These are phyloP conservation scores for Hamigera avellanea DNA, from an alignment of 495 filamentous ascomycete genomes.

Conservation along the genomic window DNA sequence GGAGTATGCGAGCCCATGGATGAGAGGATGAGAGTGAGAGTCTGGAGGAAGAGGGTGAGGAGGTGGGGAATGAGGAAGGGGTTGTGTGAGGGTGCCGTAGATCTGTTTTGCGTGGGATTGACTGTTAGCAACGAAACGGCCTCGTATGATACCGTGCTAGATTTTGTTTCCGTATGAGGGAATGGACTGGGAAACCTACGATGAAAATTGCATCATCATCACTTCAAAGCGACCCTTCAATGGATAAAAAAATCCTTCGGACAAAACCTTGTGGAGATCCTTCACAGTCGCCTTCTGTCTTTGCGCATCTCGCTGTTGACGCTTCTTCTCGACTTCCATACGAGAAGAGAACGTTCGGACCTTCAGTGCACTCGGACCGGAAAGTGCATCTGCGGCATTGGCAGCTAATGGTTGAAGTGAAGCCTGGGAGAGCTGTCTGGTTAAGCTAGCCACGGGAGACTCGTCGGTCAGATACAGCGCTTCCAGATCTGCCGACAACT, in stretches of 20 bases:
- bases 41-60: slow-evolving; percentile 39
- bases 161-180: no score
- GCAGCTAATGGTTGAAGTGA: slow-evolving; percentile 75
- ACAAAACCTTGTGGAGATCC: slow-evolving; percentile 61
- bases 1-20: slow-evolving; percentile 36
- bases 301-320: slow-evolving; percentile 33
- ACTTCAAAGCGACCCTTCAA: slow-evolving; percentile 42
- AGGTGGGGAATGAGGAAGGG: slow-evolving; percentile 33
- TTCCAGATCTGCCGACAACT: slow-evolving; percentile 45
- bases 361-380: slow-evolving; percentile 76
- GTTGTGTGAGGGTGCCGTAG: slow-evolving; percentile 25
- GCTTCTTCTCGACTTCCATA: slow-evolving; percentile 55
- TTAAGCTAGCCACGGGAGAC: slow-evolving; percentile 50
- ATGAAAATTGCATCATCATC: slow-evolving; percentile 32
- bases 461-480: slow-evolving; percentile 32
- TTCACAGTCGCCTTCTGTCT: slow-evolving; percentile 50
- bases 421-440: slow-evolving; percentile 47
- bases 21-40: slow-evolving; percentile 37
- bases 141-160: no score
- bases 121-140: no score
- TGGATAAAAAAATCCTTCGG: slow-evolving; percentile 72
- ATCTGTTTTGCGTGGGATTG: slow-evolving; percentile 8
- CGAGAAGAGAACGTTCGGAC: slow-evolving; percentile 67
- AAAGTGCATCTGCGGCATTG: slow-evolving; percentile 48
- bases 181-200: slow-evolving; percentile 14